Base-by-base conservation (phyloP, 2,329 filamentous ascomycete genomes). In the Scleromitrula shiraiana region DNA sequence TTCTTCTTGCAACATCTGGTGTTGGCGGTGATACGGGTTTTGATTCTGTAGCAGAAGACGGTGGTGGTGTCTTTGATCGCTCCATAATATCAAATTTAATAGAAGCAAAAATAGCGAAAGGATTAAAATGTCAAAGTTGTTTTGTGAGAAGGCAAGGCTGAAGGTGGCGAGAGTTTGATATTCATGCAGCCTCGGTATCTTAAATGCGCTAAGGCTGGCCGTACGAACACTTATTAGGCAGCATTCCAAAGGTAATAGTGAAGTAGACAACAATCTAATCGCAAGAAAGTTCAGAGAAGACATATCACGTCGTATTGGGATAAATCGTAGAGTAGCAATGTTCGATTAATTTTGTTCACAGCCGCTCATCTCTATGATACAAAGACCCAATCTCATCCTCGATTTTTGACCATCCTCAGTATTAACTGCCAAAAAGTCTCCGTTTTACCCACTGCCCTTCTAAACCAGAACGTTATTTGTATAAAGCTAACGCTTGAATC, bases 1-100 rank as follows among this genome's bases (percentile, higher is more conserved):
- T 78, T 57, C 75, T 70, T 52, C 74, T 69, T 15, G 70, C 74
- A 9, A 73, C 70, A 53, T 76, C 76, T 5, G 77, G 75, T 0
- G 76, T 78, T 4, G 68, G 73, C 26, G 76, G 75, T 23, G 74
- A 72, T n/a, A 50, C 40, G 7, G 29, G 26, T 43, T 46, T 23
- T 9, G 44, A 29, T 19, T 27, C 30, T 7, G 41, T 29, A 17
- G n/a, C 19, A 8, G 39, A 15, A 15, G 39, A 39, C 4, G 33
- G 46, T 6, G 58, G 56, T 19, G 57, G 55, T n/a, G 56, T 60
- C 41, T 54, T 41, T 10, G 49, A 55, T 24, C 43, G 33, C n/a
- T 59, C 58, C 57, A 60, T 60, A 7, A 19, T 46, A 4, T 36
- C 10, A 20, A 24, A 29, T 29, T 23, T 10, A 39, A 8, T 6